Base-by-base conservation (phyloP, 2,329 filamentous ascomycete genomes). In the Cyphellophora europaea region DNA sequence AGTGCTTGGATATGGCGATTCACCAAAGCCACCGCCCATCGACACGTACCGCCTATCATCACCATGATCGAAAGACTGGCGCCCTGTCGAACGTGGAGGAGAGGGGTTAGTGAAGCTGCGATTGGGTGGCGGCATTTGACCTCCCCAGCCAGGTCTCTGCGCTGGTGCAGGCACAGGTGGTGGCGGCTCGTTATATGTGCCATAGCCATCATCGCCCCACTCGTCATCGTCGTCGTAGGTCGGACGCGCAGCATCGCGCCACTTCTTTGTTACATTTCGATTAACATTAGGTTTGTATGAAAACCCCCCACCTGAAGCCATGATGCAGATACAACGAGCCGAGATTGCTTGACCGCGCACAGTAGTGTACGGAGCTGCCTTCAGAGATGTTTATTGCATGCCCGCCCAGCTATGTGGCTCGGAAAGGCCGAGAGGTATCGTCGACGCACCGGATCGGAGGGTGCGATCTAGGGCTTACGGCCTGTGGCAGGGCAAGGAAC, bases 211-310 rank as follows among this genome's bases (percentile, higher is more conserved):
- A 28, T 63, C 63, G 19, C 75, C 81, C 21, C 86, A 89, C 88
- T 89, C 95, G 53, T 94, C 89, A 51, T 93, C 87, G 44, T 88
- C 89, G 51, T 89, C 88, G 53, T 96, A 96, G 53, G 77, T 83
- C 49, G 82, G 79, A 39, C 77, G 71, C 58, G 88, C 89, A 21
- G 89, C 89, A 52, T 93, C 82, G 23, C 89, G 81, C 89, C 89
- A 96, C 72, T 93, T 93, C 61, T 80, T 83, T 36, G 88, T 95
- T 64, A 93, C 93, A 37, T 78, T 74, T 42, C 89, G 79, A 61
- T 84, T 89, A 32, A 95, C 79, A 56, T 94, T 93, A 33, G 86
- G 76, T 56, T 83, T 82, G 62, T 88, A 94, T 16, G 70, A 73
- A 17, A 72, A 58, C 16, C 13, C 27, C 5, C 32, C 12, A 11